Base-by-base conservation (phyloP, 2,329 filamentous ascomycete genomes). In the Atkinsonella hypoxylon region DNA sequence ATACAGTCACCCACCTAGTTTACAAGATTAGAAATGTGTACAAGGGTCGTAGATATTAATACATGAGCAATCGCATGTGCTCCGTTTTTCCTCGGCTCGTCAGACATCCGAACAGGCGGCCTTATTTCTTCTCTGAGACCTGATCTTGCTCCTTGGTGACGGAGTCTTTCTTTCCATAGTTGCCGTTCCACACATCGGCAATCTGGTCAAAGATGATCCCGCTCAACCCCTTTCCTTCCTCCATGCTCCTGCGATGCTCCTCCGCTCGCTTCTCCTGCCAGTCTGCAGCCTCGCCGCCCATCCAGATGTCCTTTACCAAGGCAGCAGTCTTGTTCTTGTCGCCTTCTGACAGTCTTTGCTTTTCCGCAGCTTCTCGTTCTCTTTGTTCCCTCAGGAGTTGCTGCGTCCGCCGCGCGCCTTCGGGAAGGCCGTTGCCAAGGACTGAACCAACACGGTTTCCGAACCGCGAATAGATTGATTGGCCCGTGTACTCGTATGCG, bases 121-220 rank as follows among this genome's bases (percentile, higher is more conserved):
- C 20, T 40, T 38, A 20, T 39, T 46, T 46, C 17, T 41, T 47
- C 22, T 49, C 49, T 4, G 36, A 38, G 3, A n/a, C 12, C 9
- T 22, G 31, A 31, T 26, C 48, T n/a, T 41, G 17, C 7, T 36
- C 15, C 38, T 53, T 40, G 20, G 22, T 47, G 45, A 58, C 59
- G 53, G 62, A 61, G 17, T 51, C 47, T 4, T 58, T 56, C 49
- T 54, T 64, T 55, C 58, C 61, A 62, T 58, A 68, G 48, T 66
- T 67, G 5, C 67, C 68, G 39, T 60, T 65, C 56, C 64, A 77
- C 12, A 78, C 78, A 55, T 82, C 77, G n/a, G 64, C 64, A 50
- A 81, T 67, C 62, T 81, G 77, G 9, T 78, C 75, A 54, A 73
- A 64, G 49, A 81, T 81, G 51, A 82, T 67, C 36, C 74, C 76